Evolutionary conservation across 805 yeast genomes (phyloP).

Genomic region (Nakazawaea sp.): DNA sequence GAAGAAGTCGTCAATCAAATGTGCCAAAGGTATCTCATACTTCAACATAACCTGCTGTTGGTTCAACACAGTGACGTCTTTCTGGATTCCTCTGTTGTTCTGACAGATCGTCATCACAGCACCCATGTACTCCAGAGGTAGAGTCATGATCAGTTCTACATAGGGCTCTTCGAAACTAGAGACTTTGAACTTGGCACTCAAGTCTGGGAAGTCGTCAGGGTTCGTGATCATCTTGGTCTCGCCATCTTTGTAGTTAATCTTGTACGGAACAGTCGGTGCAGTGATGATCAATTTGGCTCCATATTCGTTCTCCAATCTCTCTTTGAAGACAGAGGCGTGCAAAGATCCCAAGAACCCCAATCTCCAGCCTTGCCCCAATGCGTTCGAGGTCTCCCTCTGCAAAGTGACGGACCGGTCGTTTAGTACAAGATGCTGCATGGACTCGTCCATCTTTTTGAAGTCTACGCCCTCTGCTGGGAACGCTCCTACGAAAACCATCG

Average conservation of each 20-base stretch:
- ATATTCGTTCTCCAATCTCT: conserved; percentile 86
- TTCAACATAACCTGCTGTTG: conserved; percentile 78
- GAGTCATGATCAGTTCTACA: conserved; percentile 84
- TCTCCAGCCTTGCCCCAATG: conserved; percentile 97
- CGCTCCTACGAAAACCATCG: conserved; percentile 98
- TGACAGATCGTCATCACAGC: conserved; percentile 83
- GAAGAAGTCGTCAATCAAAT: conserved; percentile 90
- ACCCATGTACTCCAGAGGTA: conserved; percentile 87
- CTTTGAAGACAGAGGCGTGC: conserved; percentile 93
- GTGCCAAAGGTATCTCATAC: conserved; percentile 80
- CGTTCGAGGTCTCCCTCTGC: conserved; percentile 86
- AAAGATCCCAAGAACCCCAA: conserved; percentile 89
- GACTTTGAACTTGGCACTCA: conserved; percentile 31
- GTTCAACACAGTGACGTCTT: conserved; percentile 66
- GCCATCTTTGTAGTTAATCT: conserved; percentile 63
- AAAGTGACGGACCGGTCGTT: conserved; percentile 90
- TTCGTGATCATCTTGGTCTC: conserved; percentile 64
- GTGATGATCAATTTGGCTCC: conserved; percentile 90
- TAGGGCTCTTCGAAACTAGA: conserved; percentile 71
- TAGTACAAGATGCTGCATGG: conserved; percentile 78
- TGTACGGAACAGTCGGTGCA: conserved; percentile 94
- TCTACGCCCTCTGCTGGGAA: conserved; percentile 94
- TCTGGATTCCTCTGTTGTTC: conserved; percentile 74
- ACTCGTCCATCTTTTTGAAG: conserved; percentile 83
- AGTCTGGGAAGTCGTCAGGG: conserved; percentile 89